Percentiles rank a stretch among this genome's conserved stretches.
Conservation (phyloP, 2,329 filamentous ascomycete species). For the Ophiostoma angusticollis region DNA sequence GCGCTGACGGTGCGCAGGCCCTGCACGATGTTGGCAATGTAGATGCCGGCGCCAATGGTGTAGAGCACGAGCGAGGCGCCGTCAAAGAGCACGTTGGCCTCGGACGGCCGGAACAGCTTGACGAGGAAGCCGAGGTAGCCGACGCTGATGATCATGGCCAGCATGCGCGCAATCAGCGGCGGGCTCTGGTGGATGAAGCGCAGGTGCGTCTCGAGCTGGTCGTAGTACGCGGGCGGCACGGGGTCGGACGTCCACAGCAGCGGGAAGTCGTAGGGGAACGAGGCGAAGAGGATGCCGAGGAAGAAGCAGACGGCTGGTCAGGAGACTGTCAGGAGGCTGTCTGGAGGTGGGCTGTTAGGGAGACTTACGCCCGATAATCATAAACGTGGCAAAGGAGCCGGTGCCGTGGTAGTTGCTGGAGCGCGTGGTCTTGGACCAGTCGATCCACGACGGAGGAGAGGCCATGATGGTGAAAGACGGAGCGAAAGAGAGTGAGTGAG, state of each 20-base stretch:
- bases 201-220: conserved; percentile 79
- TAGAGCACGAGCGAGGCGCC: conserved; percentile 71
- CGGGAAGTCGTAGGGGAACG: conserved; percentile 90
- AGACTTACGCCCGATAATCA: conserved; percentile 84
- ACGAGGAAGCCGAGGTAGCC: conserved; percentile 79
- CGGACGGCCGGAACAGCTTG: conserved; percentile 88
- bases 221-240: conserved; percentile 57
- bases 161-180: conserved; percentile 80
- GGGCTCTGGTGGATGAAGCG: conserved; percentile 84
- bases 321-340: conserved; percentile 11
- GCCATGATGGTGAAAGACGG: conserved; percentile 8
- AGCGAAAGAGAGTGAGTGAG: background rate
- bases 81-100: conserved; percentile 93
- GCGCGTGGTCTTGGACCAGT: conserved; percentile 44
- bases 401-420: conserved; percentile 46
- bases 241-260: conserved; percentile 65
- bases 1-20: conserved; percentile 72
- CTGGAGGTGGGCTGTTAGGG: conserved; percentile 8
- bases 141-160: conserved; percentile 83
- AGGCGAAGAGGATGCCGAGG: conserved; percentile 92
- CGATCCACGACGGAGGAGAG: conserved; percentile 30
- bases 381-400: conserved; percentile 82
- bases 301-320: conserved; percentile 78
- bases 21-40: conserved; percentile 93
- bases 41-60: conserved; percentile 79